phyloP scores from a whole-genome alignment of 2,329 filamentous ascomycete genomes.

The Venturia carpophila region DNA sequence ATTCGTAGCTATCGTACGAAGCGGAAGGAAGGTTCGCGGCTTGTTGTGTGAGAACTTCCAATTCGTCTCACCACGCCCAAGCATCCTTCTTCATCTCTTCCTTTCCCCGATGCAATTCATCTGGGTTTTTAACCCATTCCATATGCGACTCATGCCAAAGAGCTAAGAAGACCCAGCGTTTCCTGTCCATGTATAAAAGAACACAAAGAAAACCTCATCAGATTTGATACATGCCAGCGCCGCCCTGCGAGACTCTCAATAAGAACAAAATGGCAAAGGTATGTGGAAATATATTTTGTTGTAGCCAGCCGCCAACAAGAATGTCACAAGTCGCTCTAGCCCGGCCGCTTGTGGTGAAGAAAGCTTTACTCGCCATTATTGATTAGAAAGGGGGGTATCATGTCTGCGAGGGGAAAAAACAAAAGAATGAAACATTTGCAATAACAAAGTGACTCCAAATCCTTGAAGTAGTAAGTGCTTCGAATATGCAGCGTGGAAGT shows the following conservation, averaged over 20 bases:
- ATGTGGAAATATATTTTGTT: neutral
- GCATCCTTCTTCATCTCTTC: neutral
- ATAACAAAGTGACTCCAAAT: neutral
- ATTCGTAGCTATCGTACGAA: slow-evolving; percentile 5
- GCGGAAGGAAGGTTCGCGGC: too few relatives aligned
- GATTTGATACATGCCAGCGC: neutral
- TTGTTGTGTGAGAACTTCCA: neutral
- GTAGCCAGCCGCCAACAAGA: neutral
- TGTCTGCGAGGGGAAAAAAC: neutral
- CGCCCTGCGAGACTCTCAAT: neutral
- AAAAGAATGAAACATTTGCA: neutral
- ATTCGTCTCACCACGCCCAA: too few relatives aligned
- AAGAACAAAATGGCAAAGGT: neutral
- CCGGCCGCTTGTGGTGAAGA: neutral
- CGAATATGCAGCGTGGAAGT: neutral
- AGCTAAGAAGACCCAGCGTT: neutral
- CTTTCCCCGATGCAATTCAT: neutral
- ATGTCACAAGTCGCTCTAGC: neutral
- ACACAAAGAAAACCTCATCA: neutral
- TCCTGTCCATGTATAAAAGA: neutral
- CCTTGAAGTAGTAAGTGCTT: neutral
- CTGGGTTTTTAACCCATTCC: neutral
- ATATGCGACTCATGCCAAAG: neutral
- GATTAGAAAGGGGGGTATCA: neutral
- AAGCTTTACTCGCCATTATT: neutral